Base-by-base conservation (phyloP, 257 asterid genomes). In the Solanum corneliomulleri region DNA sequence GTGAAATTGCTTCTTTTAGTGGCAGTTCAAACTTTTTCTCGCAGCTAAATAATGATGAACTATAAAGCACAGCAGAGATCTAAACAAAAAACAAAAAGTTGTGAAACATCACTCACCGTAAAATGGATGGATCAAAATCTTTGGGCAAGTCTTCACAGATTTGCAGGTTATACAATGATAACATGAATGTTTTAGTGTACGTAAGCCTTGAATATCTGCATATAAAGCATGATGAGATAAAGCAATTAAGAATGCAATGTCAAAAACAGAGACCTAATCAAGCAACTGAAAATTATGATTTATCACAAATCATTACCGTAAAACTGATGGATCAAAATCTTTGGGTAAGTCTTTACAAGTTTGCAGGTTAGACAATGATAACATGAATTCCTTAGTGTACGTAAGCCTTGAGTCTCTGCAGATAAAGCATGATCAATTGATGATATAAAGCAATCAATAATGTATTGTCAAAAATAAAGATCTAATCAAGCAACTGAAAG, bases 321-420 rank as follows among this genome's bases (percentile, higher is more conserved):
- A 78, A 85, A 66, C 52, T 29, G 86, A 85, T 58, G 87, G 83
- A 62, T 92, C 90, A 75, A 92, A 86, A 83, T 91, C 95, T 64
- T 66, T n/a, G 33, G 93, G 94, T 15, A 91, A 62, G 45, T 49
- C 70, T 78, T 86, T 87, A 70, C 94, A 91, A 49, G 69, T 62
- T 58, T 91, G 89, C 89, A 76, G 89, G 76, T 86, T 89, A 77
- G 88, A 85, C 15, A 87, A 85, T 64, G 88, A 86, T 89, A 92
- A 89, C 88, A 93, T 93, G 90, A 86, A 90, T 82, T 85, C 91
- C 88, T 88, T 39, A 16, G 29, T 29, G 85, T 80, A 80, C 27
- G 7, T 80, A 29, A 80, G 27, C 85, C 77, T 70, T 9, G 2
- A 70, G 16, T 15, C n/a, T 70, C 77, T 70, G 37, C 60, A 44